Evolutionary conservation across 1,139 yeast genomes (phyloP).

Genomic region (Candida gigantensis): DNA sequence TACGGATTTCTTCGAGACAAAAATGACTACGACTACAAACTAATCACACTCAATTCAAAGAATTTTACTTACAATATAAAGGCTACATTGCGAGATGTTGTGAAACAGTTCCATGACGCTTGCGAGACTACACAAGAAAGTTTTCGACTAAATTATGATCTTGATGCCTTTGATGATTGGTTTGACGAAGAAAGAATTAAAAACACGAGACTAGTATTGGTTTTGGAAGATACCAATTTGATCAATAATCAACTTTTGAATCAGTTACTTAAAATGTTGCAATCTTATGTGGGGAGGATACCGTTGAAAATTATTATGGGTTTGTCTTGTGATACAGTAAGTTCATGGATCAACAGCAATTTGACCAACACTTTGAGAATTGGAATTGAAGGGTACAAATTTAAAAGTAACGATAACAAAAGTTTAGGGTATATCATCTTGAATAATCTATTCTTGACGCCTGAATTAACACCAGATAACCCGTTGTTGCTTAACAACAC

Average conservation of each 20-base stretch:
- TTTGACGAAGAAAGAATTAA: conserved; percentile 18
- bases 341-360: conserved; percentile 38
- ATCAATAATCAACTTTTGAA: conserved; percentile 53
- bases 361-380: conserved; percentile 34
- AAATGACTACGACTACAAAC: conserved; percentile 21
- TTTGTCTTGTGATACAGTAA: conserved; percentile 46
- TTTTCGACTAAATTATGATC: conserved; percentile 45
- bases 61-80: conserved; percentile 41
- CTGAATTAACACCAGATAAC: conserved; percentile 19
- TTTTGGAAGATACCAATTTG: conserved; percentile 68
- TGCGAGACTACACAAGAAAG: conserved; percentile 12
- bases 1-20: conserved; percentile 21
- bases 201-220: conserved; percentile 32
- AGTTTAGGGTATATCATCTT: conserved; percentile 40
- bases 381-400: conserved; percentile 41
- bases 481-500: conserved; percentile 24
- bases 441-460: conserved; percentile 34
- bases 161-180: conserved; percentile 55
- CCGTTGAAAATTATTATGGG: conserved; percentile 55
- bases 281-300: conserved; percentile 33
- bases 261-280: conserved; percentile 49
- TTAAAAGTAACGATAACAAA: conserved; percentile 44
- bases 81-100: conserved; percentile 38
- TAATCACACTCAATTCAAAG: conserved; percentile 44
- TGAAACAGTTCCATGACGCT: conserved; percentile 29